Base-by-base conservation (phyloP, 805 yeast species). In the Ogataea haglerorum region DNA sequence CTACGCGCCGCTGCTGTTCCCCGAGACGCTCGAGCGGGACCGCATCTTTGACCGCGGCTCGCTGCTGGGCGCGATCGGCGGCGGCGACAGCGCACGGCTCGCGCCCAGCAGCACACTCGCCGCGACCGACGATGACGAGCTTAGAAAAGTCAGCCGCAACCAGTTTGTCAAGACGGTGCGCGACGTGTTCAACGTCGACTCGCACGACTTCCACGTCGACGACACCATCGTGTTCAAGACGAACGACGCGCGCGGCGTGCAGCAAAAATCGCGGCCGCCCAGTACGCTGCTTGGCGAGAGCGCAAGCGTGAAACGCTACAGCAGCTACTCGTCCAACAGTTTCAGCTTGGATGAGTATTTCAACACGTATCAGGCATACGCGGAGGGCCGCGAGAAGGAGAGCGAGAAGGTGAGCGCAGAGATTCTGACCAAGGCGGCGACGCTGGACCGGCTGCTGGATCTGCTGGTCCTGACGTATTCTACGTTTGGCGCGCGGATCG, bases 391-490 rank as follows among this genome's bases (percentile, higher is more conserved):
- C n/a, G 43, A 40, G 26, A 28, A 24, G 26, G 44, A 38, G 26
- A 28, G 15, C 21, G 44, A 38, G 22, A 28, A 30, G 22, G 19
- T 43, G 38, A 45, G 52, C 21, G 51, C 54, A 29, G 61, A 57
- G 29, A 54, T 64, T 15, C 44, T 58, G 9, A 52, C 65, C 19
- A 81, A 80, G 51, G 76, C 86, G 3, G 93, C 93, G 1, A 73
- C 85, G 1, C 63, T 87, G 42, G 93, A 86, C 31, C 78, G 80
- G 51, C 70, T 91, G 51, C 71, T 89, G 40, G 97, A 91, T 60
- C 71, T 90, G 16, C 63, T 91, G 37, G 88, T 91, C 5, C 70
- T 76, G 58, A 91, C 85, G 15, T 82, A 75, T 28, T 75, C 74
- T 51, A 78, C 75, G 40, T 88, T 78, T 56, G 67, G 68, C 2